Base-by-base conservation (phyloP, 2,329 filamentous ascomycete species). In the Tetracladium maxilliforme region DNA sequence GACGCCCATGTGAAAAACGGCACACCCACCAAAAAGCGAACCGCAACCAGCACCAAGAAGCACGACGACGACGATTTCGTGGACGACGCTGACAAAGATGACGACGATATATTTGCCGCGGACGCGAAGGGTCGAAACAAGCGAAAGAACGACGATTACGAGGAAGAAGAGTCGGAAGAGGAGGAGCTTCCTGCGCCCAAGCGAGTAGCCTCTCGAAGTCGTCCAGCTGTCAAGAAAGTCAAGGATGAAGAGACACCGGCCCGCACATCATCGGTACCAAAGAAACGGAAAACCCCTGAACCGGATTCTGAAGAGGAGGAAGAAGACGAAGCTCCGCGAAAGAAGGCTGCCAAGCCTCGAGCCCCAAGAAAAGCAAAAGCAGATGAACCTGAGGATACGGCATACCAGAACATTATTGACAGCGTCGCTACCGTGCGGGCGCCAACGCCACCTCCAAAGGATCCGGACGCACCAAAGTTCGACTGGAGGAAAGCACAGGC, bases 31-130 rank as follows among this genome's bases (percentile, higher is more conserved):
- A 27, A 14, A 25, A 25, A 18, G 16, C 14, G 12, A 21, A n/a
- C n/a, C 18, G 9, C 9, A 19, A 19, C 18, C 18, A 11, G 18
- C 18, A 11, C 9, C 9, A 22, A 38, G 7, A 34, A 66, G 18
- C 60, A 68, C 18, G 64, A 70, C 30, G 61, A 62, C 7, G 62
- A 69, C 38, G 63, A 58, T 5, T 69, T 65, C 30, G 51, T 77
- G 35, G 68, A 81, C 12, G 76, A 80, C 26, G 74, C 73, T 17
- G 61, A 66, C 6, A 70, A 81, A 22, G 74, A 68, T 4, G 77
- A 69, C n/a, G 78, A 83, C 35, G 86, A 93, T 38, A 84, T 93
- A 12, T 86, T 86, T 48, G 78, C 75, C 10, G 74, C 77, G 4
- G 72, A 81, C 34, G 65, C 64, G 17, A 77, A 72, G 43, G 65